Evolutionary conservation across 2,329 filamentous ascomycete species (phyloP), one percentile per base, ranked within the genome.

Genomic region (Phaeosphaeria sp.): DNA sequence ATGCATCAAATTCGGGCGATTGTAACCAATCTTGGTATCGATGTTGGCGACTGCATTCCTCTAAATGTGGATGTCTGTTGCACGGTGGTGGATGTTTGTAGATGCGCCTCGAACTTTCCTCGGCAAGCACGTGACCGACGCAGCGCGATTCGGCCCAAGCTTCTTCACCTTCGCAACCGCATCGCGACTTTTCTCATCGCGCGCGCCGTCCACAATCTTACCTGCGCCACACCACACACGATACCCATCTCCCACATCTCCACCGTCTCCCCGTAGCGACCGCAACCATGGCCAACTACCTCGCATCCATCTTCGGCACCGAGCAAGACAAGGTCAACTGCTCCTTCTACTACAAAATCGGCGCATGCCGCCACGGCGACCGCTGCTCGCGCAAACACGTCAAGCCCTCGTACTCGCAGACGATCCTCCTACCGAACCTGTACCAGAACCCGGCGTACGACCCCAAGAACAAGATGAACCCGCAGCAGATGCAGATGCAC

Each of bases 331-430:
- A 84, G 68, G 93, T 97, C 84, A 97, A 98, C 87, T 97, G 95
- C 87, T 95, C 91, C 56, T 99, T 99, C 87, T 99, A 99, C 88
- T 93, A 97, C 91, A 99, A 99, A 84, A 99, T 99, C 80, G 95
- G 95, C 78, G 95, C 95, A 53, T 99, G 95, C 84, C 90, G 95
- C 63, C 95, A 99, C 85, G 95, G 95, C 77, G 95, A 99, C 82
- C 92, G 95, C 75, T 99, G 95, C 86, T 96, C 91, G 61, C 90
- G 95, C 72, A 99, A 99, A 81, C 95, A 99, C 81, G 95, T 99
- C 84, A 99, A 99, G 83, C 95, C 95, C 1, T 97, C 93, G 21
- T 99, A 99, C 87, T 91, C 87, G 64, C 95, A 99, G 81, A 99
- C 95, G 20, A 93, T 99, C 79, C 90, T 99, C 67, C 92, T 99